Evolutionary conservation across 371 early-diverging fungal genomes (phyloP).

Genomic region (Catenaria anguillulae): DNA sequence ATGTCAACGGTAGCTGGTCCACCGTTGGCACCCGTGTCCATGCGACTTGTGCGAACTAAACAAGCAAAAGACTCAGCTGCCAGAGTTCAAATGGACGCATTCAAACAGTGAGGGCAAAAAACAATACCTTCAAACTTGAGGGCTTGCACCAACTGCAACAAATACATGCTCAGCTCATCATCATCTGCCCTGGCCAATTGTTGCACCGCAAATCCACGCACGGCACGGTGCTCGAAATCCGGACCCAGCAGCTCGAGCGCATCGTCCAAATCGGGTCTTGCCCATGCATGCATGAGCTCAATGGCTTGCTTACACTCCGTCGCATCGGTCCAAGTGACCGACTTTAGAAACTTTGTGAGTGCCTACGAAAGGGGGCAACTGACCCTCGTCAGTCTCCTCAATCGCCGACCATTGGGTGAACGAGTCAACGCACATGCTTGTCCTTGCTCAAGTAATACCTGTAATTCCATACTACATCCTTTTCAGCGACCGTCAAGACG

Average conservation of each 20-base stretch:
- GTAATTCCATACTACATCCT: constrained; percentile 92
- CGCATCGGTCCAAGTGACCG: constrained; percentile 87
- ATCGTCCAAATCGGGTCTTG: constrained; percentile 81
- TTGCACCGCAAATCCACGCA: constrained; percentile 74
- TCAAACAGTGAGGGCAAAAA: no score
- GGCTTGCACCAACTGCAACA: constrained; percentile 94
- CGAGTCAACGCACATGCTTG: constrained; percentile 48
- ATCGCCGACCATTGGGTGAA: no score
- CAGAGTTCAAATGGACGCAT: no score
- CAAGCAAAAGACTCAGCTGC: no score
- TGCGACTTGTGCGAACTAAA: no score
- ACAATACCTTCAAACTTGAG: constrained; percentile 72
- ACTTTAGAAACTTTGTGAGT: constrained; percentile 87
- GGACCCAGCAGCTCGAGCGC: constrained; percentile 82
- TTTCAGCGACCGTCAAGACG: constrained; percentile 62
- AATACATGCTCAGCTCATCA: constrained; percentile 78
- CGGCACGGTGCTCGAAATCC: constrained; percentile 62
- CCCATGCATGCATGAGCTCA: constrained; percentile 72
- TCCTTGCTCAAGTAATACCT: constrained; percentile 81
- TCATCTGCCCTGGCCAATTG: constrained; percentile 82
- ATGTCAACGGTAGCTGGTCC: no score
- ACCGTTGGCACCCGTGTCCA: no score
- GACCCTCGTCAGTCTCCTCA: no score
- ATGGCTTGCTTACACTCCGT: constrained; percentile 82
- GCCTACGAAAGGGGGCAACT: constrained; percentile 53